phyloP scores from a whole-genome alignment of 148 eudicot genomes.

The Simmondsia chinensis region DNA sequence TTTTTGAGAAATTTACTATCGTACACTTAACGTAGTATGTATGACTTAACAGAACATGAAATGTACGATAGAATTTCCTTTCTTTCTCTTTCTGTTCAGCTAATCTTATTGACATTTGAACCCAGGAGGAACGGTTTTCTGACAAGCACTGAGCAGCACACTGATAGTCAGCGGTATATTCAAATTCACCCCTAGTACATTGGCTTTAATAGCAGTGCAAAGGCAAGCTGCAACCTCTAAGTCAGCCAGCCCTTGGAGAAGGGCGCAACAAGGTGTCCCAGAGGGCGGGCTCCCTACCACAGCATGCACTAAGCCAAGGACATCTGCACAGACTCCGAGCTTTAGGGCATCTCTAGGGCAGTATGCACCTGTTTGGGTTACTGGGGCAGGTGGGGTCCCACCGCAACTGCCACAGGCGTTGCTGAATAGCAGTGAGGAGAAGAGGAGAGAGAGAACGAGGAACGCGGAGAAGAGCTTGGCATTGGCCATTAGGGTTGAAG shows the following conservation, averaged over 20 bases:
- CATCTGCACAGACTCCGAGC: conserved; percentile 34
- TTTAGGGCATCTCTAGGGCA: conserved; percentile 39
- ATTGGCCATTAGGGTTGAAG: conserved; percentile 5
- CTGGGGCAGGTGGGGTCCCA: conserved; percentile 11
- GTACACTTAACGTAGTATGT: too few species aligned
- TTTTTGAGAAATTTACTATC: too few species aligned
- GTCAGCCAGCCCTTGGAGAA: conserved; percentile 30
- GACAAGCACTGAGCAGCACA: conserved; percentile 26
- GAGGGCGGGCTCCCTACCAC: conserved; percentile 18
- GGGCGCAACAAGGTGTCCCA: conserved; percentile 25
- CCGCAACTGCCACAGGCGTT: conserved; percentile 12
- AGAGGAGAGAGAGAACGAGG: conserved; percentile 18
- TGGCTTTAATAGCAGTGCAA: conserved; percentile 37
- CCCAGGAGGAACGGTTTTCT: conserved; percentile 24
- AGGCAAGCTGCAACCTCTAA: conserved; percentile 34
- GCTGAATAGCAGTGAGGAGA: conserved; percentile 15
- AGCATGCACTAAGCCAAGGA: conserved; percentile 20
- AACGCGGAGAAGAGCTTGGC: background rate
- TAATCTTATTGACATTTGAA: conserved; percentile 28
- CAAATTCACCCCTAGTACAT: conserved; percentile 33
- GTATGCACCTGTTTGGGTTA: conserved; percentile 13
- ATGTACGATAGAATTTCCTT: too few species aligned
- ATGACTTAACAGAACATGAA: too few species aligned
- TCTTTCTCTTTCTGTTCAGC: too few species aligned
- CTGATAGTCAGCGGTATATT: conserved; percentile 28